Conservation (phyloP, 1,284 basidiomycete genomes). For the Singerocomus rubriflavus region DNA sequence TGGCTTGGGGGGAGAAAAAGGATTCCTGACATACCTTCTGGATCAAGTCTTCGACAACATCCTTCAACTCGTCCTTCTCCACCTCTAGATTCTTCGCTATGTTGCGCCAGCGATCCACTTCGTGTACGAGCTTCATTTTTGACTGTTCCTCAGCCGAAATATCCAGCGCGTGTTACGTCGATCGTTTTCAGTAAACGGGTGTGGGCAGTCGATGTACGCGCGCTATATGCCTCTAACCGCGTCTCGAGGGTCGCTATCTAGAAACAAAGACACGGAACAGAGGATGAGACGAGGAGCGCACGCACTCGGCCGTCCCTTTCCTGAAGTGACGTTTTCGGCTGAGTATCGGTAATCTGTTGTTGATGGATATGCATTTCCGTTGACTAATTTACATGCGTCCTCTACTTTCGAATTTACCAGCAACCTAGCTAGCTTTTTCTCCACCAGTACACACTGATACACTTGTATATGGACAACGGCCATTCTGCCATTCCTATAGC, state of each 20-base stretch:
- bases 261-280: not conserved
- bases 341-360: too few relatives aligned
- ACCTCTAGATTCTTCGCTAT: slow-evolving; percentile 39
- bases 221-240: slow-evolving; percentile 40
- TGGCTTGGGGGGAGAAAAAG: not conserved
- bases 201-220: slow-evolving; percentile 47
- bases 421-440: too few relatives aligned
- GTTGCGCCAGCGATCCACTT: slow-evolving; percentile 37
- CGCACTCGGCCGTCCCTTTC: slow-evolving; percentile 35
- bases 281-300: not conserved
- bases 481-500: too few relatives aligned
- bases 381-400: too few relatives aligned
- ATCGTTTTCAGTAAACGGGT: slow-evolving; percentile 47
- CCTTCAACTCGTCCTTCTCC: slow-evolving; percentile 53
- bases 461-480: too few relatives aligned
- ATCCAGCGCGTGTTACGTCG: slow-evolving; percentile 46
- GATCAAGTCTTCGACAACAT: slow-evolving; percentile 50
- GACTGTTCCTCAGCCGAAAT: slow-evolving; percentile 37
- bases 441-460: too few relatives aligned
- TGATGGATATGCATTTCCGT: too few relatives aligned
- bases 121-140: slow-evolving; percentile 38
- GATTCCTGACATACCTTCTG: slow-evolving; percentile 48
- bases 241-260: slow-evolving; percentile 40
- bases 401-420: too few relatives aligned
- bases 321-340: slow-evolving; percentile 10